Base-by-base conservation (phyloP, 2,329 filamentous ascomycete genomes). In the Cladosporium sp. region DNA sequence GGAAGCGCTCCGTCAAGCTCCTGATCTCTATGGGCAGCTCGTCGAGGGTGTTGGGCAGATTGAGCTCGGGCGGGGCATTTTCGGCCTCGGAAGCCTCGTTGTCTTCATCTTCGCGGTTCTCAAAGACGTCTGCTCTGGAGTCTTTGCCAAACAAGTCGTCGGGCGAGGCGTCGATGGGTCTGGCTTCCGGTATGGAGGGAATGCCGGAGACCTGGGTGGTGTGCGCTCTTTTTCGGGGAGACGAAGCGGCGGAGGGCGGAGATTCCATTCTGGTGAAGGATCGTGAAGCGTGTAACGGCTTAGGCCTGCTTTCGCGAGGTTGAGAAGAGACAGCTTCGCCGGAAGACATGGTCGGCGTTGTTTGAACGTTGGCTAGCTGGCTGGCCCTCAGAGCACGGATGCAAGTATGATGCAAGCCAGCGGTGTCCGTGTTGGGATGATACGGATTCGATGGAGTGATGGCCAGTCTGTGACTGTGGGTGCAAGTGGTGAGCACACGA, bases 1-100 rank as follows among this genome's bases (percentile, higher is more conserved):
- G 85, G 66, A 99, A 99, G 64, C 88, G 88, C 69, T 97, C 92
- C 17, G 87, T 89, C 65, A 96, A 73, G 68, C 89, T 93, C 52
- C 93, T 80, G 53, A 99, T 81, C 77, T 99, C 93, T 62, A 96
- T 93, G 12, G 93, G 93, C 37, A 99, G 82, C 63, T 96, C 88
- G 61, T 95, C 89, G 56, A 93, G 85, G 51, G 88, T 85, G 56
- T 88, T 80, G 3, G 86, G 74, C 11, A 75, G 59, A 38, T 66
- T 60, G 47, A 68, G 50, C 43, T 66, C 66, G 2, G 62, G 60
- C 13, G 54, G 59, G 13, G 53, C 54, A 9, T 53, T 51, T 18
- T 63, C 57, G 11, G 51, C 27, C 17, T 47, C 36, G 2, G 47
- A 32, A n/a, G 27, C 32, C 13, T 56, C 55, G 7, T 47, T 42